Percentiles rank a stretch among this genome's conserved stretches.
Conservation (phyloP, 306 rosid species). For the Sophora flavescens region DNA sequence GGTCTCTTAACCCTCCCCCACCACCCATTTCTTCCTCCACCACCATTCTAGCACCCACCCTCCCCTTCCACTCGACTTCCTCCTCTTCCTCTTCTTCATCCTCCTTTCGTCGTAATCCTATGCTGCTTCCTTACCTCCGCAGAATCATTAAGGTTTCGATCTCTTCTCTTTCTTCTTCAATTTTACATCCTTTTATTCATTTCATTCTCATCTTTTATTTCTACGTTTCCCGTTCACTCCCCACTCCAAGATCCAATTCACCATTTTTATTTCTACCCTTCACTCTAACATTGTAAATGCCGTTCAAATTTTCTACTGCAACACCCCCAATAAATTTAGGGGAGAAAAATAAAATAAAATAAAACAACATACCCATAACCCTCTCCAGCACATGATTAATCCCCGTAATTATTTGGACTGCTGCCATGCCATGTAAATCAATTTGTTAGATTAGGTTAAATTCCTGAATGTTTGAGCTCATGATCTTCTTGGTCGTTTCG, state of each 20-base stretch:
- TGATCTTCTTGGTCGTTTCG: not conserved
- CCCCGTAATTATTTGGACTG: constrained; percentile 1
- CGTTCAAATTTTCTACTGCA: not conserved
- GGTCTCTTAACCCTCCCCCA: too few relatives aligned
- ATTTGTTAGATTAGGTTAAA: constrained; percentile 38
- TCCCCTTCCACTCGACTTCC: too few relatives aligned
- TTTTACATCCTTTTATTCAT: not conserved
- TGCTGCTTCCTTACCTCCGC: constrained; percentile 86
- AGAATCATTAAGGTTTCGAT: constrained; percentile 96
- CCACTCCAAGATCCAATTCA: constrained; percentile 34
- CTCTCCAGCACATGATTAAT: not conserved
- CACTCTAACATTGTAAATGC: constrained; percentile 5
- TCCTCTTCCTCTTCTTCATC: constrained; percentile 58
- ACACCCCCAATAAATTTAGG: not conserved
- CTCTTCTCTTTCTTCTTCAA: constrained; percentile 43
- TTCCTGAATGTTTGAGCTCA: not conserved
- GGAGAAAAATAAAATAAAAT: not conserved
- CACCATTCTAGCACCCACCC: too few relatives aligned
- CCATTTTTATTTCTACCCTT: constrained; percentile 20
- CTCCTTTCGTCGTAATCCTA: constrained; percentile 82
- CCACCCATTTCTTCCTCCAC: too few relatives aligned
- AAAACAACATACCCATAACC: not conserved
- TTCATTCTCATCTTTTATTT: not conserved
- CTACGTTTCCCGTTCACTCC: not conserved
- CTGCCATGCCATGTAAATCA: not conserved